phyloP scores from a whole-genome alignment of 306 rosid species.

The Mucuna pruriens region DNA sequence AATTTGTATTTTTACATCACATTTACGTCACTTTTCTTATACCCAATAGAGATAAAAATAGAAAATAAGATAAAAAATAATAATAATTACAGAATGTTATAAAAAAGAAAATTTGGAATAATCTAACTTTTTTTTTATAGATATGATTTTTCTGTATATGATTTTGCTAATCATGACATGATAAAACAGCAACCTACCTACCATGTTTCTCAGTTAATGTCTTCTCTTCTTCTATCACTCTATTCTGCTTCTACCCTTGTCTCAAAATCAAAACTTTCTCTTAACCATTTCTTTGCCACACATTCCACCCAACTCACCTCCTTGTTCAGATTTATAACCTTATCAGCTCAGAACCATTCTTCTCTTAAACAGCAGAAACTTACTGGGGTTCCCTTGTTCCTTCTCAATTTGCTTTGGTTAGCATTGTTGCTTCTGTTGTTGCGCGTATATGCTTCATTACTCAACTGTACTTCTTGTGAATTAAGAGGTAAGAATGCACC shows the following conservation, averaged over 20 bases:
- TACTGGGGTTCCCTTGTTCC: conserved; percentile 27
- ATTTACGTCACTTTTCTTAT: neutral
- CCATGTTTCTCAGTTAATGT: conserved; percentile 19
- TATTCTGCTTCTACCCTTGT: conserved; percentile 21
- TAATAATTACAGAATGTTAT: neutral
- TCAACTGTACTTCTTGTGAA: conserved; percentile 30
- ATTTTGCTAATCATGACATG: conserved; percentile 32
- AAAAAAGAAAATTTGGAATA: neutral
- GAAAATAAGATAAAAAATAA: neutral
- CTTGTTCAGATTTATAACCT: conserved; percentile 18
- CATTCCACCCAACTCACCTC: conserved; percentile 29
- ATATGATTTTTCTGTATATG: neutral
- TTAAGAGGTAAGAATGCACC: conserved; percentile 37
- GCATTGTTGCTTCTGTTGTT: conserved; percentile 29
- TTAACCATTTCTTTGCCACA: conserved; percentile 3
- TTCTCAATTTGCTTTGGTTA: conserved; percentile 10
- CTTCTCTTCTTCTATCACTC: conserved; percentile 24
- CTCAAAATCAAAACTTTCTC: conserved; percentile 11
- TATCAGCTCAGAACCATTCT: neutral
- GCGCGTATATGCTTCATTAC: conserved; percentile 20
- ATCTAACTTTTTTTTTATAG: neutral
- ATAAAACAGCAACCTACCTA: conserved; percentile 44
- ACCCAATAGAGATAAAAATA: neutral
- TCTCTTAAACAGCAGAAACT: neutral
- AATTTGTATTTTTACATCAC: neutral